Evolutionary conservation across 164 flowering plant genomes (phyloP).

Genomic region (Cinnamomum chago): DNA sequence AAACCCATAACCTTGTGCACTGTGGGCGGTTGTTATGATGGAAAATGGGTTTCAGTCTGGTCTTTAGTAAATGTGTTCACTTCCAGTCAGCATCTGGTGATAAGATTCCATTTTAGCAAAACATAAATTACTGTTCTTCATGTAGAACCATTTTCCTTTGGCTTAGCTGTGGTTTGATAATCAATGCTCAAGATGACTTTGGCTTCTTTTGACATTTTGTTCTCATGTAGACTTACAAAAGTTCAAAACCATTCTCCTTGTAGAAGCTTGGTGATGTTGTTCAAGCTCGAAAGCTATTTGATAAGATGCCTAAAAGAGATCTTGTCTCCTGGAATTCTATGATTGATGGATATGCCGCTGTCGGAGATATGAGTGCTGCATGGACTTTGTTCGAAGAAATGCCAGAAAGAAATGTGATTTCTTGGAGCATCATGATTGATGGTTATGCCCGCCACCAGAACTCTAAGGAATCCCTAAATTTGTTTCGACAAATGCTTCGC

Average conservation of each 20-base stretch:
- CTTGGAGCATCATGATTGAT: conserved; percentile 42
- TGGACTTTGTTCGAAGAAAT: conserved; percentile 26
- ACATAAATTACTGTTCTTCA: neutral
- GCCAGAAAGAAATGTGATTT: conserved; percentile 27
- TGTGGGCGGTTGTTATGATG: neutral
- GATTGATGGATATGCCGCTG: conserved; percentile 27
- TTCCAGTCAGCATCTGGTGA: neutral
- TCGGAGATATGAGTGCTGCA: conserved; percentile 34
- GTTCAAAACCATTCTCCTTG: neutral
- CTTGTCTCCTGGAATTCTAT: conserved; percentile 38
- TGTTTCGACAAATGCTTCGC: conserved; percentile 34
- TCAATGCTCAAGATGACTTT: neutral
- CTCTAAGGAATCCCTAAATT: conserved; percentile 22
- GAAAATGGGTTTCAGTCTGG: neutral
- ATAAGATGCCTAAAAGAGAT: conserved; percentile 30
- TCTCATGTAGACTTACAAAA: neutral
- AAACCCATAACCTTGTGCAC: neutral
- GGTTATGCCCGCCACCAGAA: conserved; percentile 29
- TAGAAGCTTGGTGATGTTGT: conserved; percentile 22
- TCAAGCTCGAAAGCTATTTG: conserved; percentile 27
- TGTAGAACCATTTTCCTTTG: neutral
- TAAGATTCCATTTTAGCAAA: neutral
- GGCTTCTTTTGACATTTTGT: neutral
- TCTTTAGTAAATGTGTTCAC: neutral
- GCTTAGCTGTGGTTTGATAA: neutral